A percentile compares a stretch with the other conserved stretches of the same genome.
These are phyloP conservation scores for Heracleum sosnowskyi DNA, from an alignment of 129 eudicot genomes.

Conservation along the genomic window DNA sequence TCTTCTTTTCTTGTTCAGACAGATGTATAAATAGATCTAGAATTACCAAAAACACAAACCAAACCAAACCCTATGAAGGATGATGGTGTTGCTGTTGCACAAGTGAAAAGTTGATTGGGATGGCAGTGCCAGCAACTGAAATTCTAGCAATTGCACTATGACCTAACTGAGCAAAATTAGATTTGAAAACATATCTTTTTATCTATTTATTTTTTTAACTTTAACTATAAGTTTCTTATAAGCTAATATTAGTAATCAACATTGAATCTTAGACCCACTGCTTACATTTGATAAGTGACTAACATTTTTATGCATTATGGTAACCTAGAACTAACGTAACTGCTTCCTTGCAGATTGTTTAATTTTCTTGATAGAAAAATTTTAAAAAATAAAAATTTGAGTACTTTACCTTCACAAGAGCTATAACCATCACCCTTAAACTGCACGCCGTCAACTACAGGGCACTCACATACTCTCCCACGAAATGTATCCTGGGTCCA, in stretches of 20 bases:
- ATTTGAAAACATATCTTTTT: not conserved
- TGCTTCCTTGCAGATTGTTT: not conserved
- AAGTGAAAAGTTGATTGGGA: not conserved
- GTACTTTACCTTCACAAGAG: slow-evolving; percentile 56
- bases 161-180: not conserved
- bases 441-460: slow-evolving; percentile 81
- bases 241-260: not conserved
- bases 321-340: not conserved
- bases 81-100: not conserved
- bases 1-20: not conserved
- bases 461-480: slow-evolving; percentile 96
- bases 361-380: slow-evolving; percentile 1
- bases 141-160: not conserved
- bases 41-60: not conserved
- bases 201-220: not conserved
- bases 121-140: not conserved
- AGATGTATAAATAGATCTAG: not conserved
- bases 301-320: not conserved
- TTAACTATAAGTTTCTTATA: not conserved
- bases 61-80: not conserved
- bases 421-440: slow-evolving; percentile 93
- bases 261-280: not conserved
- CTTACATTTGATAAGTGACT: not conserved
- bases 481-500: slow-evolving; percentile 77
- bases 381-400: not conserved